Evolutionary conservation across 768 basidiomycete species (phyloP).

Genomic region (Boletus bicolor): DNA sequence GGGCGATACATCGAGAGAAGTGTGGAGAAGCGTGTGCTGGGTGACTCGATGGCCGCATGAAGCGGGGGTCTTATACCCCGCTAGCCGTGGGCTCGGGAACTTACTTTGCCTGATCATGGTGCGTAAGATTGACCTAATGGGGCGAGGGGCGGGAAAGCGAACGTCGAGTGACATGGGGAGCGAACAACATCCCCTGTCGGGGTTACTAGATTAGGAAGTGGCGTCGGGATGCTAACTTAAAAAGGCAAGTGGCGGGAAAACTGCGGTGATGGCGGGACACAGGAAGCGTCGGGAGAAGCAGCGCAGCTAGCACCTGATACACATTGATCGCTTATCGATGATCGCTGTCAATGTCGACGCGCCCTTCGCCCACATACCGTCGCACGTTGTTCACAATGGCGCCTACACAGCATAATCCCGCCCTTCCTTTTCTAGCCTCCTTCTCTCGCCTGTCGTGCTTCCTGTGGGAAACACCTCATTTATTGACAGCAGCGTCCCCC

Average conservation of each 20-base stretch:
- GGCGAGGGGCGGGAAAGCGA: slow-evolving; percentile 28
- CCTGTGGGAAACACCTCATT: not conserved
- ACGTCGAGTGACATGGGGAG: slow-evolving; percentile 17
- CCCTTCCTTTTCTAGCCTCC: slow-evolving; percentile 7
- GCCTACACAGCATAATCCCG: not conserved
- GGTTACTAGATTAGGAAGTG: slow-evolving; percentile 17
- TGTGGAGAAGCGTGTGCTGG: slow-evolving; percentile 10
- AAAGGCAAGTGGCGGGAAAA: slow-evolving; percentile 22
- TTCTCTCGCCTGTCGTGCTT: not conserved
- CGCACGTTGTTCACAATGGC: slow-evolving; percentile 13
- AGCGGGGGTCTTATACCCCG: slow-evolving; percentile 28
- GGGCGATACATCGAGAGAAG: not conserved
- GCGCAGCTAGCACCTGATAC: slow-evolving; percentile 8
- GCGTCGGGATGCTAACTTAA: slow-evolving; percentile 18
- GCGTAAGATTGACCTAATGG: slow-evolving; percentile 12
- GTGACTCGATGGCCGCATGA: slow-evolving; percentile 16
- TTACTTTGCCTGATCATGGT: slow-evolving; percentile 9
- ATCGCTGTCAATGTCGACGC: slow-evolving; percentile 12
- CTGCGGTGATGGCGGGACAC: slow-evolving; percentile 21
- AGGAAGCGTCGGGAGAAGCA: slow-evolving; percentile 17
- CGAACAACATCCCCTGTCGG: slow-evolving; percentile 14
- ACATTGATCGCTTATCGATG: slow-evolving; percentile 19
- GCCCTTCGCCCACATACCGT: slow-evolving; percentile 6
- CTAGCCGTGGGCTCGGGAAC: slow-evolving; percentile 17
- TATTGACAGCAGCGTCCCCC: not conserved